Evolutionary conservation across 169 alveolate species (phyloP).

Genomic region (Amoebophrya sp.): DNA sequence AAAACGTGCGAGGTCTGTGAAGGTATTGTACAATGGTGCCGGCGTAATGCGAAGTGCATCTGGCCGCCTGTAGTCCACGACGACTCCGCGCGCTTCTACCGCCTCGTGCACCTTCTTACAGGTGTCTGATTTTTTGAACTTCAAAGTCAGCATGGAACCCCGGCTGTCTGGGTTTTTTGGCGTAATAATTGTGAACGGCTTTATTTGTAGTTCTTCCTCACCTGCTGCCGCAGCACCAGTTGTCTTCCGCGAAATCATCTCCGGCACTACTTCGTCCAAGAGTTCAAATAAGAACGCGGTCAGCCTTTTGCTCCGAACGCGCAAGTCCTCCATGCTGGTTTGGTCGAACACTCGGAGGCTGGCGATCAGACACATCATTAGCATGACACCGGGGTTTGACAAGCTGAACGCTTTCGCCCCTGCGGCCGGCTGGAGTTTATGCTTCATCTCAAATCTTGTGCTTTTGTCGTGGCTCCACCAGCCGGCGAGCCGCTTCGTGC

Average conservation of each 20-base stretch:
- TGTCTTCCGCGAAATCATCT: neutral
- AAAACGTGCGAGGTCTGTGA: neutral
- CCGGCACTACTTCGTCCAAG: neutral
- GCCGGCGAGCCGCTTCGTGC: neutral
- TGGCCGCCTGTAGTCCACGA: slow-evolving; percentile 30
- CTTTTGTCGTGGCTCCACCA: slow-evolving; percentile 27
- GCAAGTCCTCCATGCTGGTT: neutral
- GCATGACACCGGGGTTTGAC: slow-evolving; percentile 25
- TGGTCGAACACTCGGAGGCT: neutral
- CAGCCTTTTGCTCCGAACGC: neutral
- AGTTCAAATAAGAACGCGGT: neutral
- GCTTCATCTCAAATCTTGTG: slow-evolving; percentile 26
- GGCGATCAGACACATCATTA: neutral
- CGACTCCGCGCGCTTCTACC: slow-evolving; percentile 1
- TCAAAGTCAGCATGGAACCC: slow-evolving; percentile 1
- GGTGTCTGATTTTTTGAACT: neutral
- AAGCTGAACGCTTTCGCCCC: slow-evolving; percentile 25
- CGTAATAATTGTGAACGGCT: neutral
- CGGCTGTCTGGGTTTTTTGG: neutral
- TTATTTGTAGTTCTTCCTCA: neutral
- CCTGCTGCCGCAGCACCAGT: neutral
- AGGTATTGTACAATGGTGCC: slow-evolving; percentile 30
- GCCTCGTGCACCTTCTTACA: neutral
- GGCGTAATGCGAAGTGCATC: slow-evolving; percentile 28
- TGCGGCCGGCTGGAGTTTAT: neutral